phyloP scores from a whole-genome alignment of 140 eudicot genomes.

The Ambrosia hybrid region DNA sequence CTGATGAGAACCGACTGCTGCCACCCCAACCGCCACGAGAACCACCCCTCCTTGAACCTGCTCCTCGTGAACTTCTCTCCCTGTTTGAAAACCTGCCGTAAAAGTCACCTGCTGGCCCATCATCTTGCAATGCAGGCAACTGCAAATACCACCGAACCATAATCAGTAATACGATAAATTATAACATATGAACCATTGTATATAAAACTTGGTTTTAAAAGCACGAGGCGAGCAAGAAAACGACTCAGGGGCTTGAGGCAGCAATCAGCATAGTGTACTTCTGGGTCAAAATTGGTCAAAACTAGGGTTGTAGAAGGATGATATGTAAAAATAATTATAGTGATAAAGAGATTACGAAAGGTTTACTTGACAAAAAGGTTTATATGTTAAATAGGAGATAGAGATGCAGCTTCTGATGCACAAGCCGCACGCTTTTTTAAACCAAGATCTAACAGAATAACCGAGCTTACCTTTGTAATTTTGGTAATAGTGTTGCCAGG shows the following conservation, averaged over 20 bases:
- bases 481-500: conserved; percentile 82
- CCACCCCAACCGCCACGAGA: conserved; percentile 49
- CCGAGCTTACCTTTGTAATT: conserved; percentile 45
- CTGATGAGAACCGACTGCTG: conserved; percentile 45
- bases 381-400: no score
- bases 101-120: conserved; percentile 77
- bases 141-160: conserved; percentile 30
- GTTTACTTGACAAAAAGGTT: no score
- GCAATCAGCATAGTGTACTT: no score
- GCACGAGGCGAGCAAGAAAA: no score
- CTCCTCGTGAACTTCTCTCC: conserved; percentile 55
- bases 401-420: no score
- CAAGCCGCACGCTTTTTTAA: no score
- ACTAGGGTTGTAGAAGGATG: no score
- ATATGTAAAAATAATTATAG: no score
- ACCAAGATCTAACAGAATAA: background rate
- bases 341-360: no score
- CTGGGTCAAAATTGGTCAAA: no score
- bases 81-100: conserved; percentile 80
- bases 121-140: conserved; percentile 94
- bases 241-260: no score
- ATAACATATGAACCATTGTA: background rate
- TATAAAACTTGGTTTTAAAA: no score
- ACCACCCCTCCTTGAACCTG: conserved; percentile 60
- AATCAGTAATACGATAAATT: conserved; percentile 15